phyloP scores from a whole-genome alignment of 2,329 filamentous ascomycete genomes.

The Phaeoacremonium minimum region DNA sequence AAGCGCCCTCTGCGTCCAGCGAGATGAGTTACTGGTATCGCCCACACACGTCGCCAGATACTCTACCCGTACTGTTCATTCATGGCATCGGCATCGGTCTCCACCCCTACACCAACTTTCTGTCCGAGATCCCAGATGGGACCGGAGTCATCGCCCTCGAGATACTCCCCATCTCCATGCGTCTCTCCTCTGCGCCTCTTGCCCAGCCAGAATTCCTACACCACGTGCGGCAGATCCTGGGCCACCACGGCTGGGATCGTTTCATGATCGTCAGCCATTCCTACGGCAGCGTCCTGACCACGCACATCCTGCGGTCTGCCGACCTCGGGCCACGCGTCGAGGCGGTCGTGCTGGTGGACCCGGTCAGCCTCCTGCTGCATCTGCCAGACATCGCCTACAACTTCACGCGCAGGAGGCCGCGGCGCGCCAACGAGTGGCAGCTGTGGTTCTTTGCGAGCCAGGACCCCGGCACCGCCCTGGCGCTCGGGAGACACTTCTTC shows the following conservation, averaged over 20 bases:
- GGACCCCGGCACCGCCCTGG: constrained; percentile 63
- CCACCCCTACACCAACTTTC: constrained; percentile 9
- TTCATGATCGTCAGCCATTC: constrained; percentile 60
- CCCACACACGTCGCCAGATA: constrained; percentile 1
- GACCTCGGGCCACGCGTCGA: constrained; percentile 44
- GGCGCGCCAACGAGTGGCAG: constrained; percentile 62
- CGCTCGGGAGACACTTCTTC: constrained; percentile 59
- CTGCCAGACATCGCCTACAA: constrained; percentile 69
- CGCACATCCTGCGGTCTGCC: constrained; percentile 53
- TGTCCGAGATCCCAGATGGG: constrained; percentile 7
- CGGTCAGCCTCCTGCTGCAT: constrained; percentile 64
- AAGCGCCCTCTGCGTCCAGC: constrained; percentile 3
- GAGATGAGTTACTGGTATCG: constrained; percentile 12
- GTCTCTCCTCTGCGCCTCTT: constrained; percentile 33
- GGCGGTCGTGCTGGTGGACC: constrained; percentile 48
- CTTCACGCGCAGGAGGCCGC: constrained; percentile 53
- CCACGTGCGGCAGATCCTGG: constrained; percentile 53
- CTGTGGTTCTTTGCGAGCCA: constrained; percentile 67
- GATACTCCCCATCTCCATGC: constrained; percentile 12
- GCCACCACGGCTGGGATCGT: constrained; percentile 49
- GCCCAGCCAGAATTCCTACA: constrained; percentile 46
- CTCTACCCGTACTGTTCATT: constrained; percentile 11
- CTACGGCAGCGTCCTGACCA: constrained; percentile 60
- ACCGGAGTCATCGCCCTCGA: constrained; percentile 11
- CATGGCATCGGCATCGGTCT: constrained; percentile 13